Base-by-base conservation (phyloP, 1,284 basidiomycete species). In the Sphaerobolus stellatus region DNA sequence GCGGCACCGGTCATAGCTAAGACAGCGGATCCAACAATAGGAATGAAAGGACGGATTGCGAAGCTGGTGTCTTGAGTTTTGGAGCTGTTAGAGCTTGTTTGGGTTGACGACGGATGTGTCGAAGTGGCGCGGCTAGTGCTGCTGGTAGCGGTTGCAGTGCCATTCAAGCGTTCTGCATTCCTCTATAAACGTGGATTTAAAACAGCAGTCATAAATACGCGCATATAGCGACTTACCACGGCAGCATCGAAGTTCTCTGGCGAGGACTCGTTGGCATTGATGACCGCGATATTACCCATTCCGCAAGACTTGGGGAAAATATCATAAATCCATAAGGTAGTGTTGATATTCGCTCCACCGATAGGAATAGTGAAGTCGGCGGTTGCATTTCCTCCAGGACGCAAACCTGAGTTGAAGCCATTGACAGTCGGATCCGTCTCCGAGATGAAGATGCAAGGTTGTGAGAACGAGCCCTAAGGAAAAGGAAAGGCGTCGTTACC, bases 301-400 rank as follows among this genome's bases (percentile, higher is more conserved):
- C 70, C 74, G 65, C 83, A 86, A 31, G 59, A 54, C 13, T 58
- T 58, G 16, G 76, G 78, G 59, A 74, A 75, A 54, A 61, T 64
- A 67, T 86, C 83, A 66, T 70, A 86, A 67, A 82, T 84, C 82
- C 82, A 86, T 45, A 83, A 72, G 20, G 82, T 78, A 24, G 61
- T 62, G 59, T 74, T 74, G 43, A 68, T 66, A 59, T 78, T 74
- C 43, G 67, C 64, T 8, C 62, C 54, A 48, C 75, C 64, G 63
- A 79, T 75, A 18, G 75, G 69, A 28, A 83, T 72, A 20, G 66
- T 50, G 33, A 77, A 71, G 54, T 71, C 73, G 28, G 36, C 36
- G 7, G 75, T 74, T 36, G 72, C 75, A 62, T 83, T 81, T 40
- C 66, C 71, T 1, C 79, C 74, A 59, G 76, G 59, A 50, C 80